Base-by-base conservation (phyloP, 768 basidiomycete species). In the Hericium rajendrae region DNA sequence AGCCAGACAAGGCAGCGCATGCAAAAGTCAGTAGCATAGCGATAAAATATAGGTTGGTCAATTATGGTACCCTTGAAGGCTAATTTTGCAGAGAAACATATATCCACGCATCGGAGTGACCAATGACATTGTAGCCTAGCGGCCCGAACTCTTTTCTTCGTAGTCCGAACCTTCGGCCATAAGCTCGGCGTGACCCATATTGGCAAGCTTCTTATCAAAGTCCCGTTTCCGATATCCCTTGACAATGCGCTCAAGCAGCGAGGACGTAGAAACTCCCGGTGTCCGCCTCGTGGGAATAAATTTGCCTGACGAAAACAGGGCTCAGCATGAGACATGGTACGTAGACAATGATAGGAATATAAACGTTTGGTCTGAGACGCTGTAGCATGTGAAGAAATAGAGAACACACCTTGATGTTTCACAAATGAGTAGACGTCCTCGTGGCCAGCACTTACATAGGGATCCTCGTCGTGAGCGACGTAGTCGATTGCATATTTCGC, bases 201-300 rank as follows among this genome's bases (percentile, higher is more conserved):
- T 92, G 57, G 80, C 81, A 43, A 97, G 72, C 72, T 98, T 99
- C 54, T 78, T 79, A 69, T 98, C 95, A 68, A 95, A 94, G 59
- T 86, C 82, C 16, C 90, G 78, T 48, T 82, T 82, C 24, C 92
- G 79, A 70, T 98, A 97, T 15, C 88, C 85, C 15, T 80, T 78
- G 16, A 98, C 90, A 66, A 98, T 94, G 24, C 97, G 86, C 67
- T 92, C 91, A 39, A 99, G 80, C 18, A 98, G 78, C 39, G 90
- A 87, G 0, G 94, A 95, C 0, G 97, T 99, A 10, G 94, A 97
- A 9, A 97, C 82, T 9, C 93, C 92, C 0, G 92, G 92, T 4
- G 97, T 98, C 54, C 95, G 86, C 13, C 93, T 82, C 2, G 95
- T 99, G 0, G 97, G 95, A 46, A 98, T 76, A 70, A 99, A 98